These are phyloP conservation scores for Trichoderma reesei DNA, from an alignment of 495 filamentous ascomycete genomes.

Conservation along the genomic window DNA sequence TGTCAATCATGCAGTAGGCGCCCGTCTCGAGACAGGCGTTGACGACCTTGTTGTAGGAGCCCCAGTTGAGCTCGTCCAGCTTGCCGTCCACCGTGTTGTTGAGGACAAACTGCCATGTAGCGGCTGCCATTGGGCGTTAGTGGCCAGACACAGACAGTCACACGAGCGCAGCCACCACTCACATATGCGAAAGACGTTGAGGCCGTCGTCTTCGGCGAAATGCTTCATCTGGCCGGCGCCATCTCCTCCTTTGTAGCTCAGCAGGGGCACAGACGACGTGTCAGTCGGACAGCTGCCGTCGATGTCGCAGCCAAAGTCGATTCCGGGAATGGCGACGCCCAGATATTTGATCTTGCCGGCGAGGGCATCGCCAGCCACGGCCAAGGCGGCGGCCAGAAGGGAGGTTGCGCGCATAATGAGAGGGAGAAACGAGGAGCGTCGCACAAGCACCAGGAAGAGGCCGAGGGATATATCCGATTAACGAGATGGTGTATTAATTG, in stretches of 20 bases:
- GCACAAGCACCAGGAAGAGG: background rate
- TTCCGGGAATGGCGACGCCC: conserved; percentile 37
- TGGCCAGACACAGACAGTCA: conserved; percentile 3
- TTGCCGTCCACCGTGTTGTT: conserved; percentile 33
- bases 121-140: conserved; percentile 22
- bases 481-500: background rate
- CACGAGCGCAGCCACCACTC: conserved; percentile 14
- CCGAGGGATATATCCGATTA: background rate
- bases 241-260: conserved; percentile 24
- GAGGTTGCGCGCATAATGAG: background rate
- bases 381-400: background rate
- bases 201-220: conserved; percentile 35
- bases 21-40: conserved; percentile 48
- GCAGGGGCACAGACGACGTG: conserved; percentile 26
- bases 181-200: conserved; percentile 47
- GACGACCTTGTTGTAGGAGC: conserved; percentile 46
- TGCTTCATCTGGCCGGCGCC: conserved; percentile 42
- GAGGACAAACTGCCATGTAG: conserved; percentile 44
- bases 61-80: conserved; percentile 36
- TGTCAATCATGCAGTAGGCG: conserved; percentile 49
- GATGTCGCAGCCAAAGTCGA: conserved; percentile 43
- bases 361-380: background rate
- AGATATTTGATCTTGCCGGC: background rate
- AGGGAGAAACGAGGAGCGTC: background rate
- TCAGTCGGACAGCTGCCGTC: conserved; percentile 28